phyloP scores from a whole-genome alignment of 2,329 filamentous ascomycete species.

The Ascochyta lentis region DNA sequence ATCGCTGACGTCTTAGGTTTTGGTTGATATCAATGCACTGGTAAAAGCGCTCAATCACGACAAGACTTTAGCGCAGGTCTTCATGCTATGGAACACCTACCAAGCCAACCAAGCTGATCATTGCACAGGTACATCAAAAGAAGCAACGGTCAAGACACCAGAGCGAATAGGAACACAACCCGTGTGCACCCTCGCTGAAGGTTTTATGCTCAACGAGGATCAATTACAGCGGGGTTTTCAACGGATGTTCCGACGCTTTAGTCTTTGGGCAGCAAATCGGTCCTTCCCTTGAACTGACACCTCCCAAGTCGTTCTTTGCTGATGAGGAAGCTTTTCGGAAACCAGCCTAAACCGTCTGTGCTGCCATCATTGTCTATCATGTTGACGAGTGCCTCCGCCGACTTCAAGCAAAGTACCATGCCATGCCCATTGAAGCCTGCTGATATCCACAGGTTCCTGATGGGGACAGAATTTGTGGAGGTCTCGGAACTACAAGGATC shows the following conservation, averaged over 20 bases:
- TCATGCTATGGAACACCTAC: constrained; percentile 64
- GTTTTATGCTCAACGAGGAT: constrained; percentile 27
- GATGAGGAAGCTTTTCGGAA: constrained; percentile 60
- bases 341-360: constrained; percentile 53
- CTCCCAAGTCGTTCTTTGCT: constrained; percentile 52
- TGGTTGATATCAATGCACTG: constrained; percentile 57
- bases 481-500: not conserved
- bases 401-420: constrained; percentile 69
- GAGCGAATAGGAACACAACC: too few relatives aligned
- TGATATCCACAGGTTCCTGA: constrained; percentile 59
- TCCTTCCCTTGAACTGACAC: constrained; percentile 34
- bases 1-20: constrained; percentile 39
- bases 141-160: too few relatives aligned
- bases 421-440: constrained; percentile 70
- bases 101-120: constrained; percentile 54
- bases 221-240: constrained; percentile 41
- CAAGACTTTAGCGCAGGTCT: constrained; percentile 59
- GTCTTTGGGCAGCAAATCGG: constrained; percentile 26
- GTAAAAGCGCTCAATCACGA: constrained; percentile 58
- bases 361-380: constrained; percentile 56
- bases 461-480: not conserved
- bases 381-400: constrained; percentile 62
- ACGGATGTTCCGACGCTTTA: not conserved
- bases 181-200: too few relatives aligned
- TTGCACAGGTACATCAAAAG: constrained; percentile 34